A percentile compares a stretch with the other conserved stretches of the same genome.
phyloP scores from a whole-genome alignment of 2,329 filamentous ascomycete species.

The Botryotinia narcissicola region DNA sequence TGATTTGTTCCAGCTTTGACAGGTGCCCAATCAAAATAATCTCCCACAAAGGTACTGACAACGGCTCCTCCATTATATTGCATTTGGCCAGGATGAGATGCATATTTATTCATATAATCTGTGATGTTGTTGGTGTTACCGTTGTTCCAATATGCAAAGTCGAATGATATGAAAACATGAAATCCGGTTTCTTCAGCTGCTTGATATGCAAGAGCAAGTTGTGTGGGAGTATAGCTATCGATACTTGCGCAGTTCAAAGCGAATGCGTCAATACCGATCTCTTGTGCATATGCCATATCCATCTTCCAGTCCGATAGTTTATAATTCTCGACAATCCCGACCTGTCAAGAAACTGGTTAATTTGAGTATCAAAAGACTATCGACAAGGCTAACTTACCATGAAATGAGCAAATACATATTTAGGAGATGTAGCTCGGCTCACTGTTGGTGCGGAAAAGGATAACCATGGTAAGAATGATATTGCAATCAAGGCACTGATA shows the following conservation, averaged over 20 bases:
- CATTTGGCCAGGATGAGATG: constrained; percentile 42
- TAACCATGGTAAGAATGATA: constrained; percentile 7
- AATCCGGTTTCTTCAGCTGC: constrained; percentile 35
- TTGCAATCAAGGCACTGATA: constrained; percentile 1
- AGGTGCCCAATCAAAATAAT: constrained; percentile 38
- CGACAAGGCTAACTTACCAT: constrained; percentile 21
- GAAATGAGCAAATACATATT: constrained; percentile 30
- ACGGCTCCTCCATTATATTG: constrained; percentile 41
- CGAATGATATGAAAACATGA: constrained; percentile 39
- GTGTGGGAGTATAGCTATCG: constrained; percentile 35
- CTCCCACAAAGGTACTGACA: constrained; percentile 39
- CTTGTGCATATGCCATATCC: constrained; percentile 37
- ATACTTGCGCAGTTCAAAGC: constrained; percentile 36
- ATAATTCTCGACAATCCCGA: constrained; percentile 33
- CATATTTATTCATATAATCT: constrained; percentile 34
- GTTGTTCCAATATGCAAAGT: constrained; percentile 39
- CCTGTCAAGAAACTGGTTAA: constrained; percentile 15
- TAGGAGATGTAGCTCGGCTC: background rate
- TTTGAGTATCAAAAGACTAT: background rate
- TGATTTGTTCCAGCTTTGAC: constrained; percentile 34
- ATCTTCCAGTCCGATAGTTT: constrained; percentile 32
- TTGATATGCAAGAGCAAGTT: constrained; percentile 35
- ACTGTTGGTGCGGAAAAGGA: constrained; percentile 9
- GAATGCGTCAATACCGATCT: constrained; percentile 40
- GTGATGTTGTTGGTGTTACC: constrained; percentile 37